Percentiles rank a stretch among this genome's conserved stretches.
These are phyloP conservation scores for Entoloma clypeatum DNA, from an alignment of 1,284 basidiomycete species.

Conservation along the genomic window DNA sequence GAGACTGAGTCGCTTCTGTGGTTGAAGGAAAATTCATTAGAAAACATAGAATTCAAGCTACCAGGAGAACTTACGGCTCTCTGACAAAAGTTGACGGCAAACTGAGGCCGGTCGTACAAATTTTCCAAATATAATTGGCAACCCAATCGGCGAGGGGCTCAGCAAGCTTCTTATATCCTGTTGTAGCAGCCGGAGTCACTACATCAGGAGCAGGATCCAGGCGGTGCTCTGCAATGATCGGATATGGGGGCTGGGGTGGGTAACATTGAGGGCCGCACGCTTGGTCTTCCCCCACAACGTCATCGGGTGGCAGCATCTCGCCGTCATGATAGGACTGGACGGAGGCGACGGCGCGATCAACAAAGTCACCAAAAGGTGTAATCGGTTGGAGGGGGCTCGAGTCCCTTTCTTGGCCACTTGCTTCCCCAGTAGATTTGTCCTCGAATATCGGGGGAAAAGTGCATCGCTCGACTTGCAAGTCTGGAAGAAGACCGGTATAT, in stretches of 20 bases:
- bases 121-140: conserved; percentile 73
- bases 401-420: conserved; percentile 43
- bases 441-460: conserved; percentile 63
- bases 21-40: conserved; percentile 29
- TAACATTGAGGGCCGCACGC: conserved; percentile 22
- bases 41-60: conserved; percentile 6
- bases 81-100: conserved; percentile 47
- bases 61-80: conserved; percentile 41
- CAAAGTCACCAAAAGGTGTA: conserved; percentile 71
- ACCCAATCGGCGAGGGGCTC: conserved; percentile 77
- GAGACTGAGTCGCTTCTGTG: conserved; percentile 32
- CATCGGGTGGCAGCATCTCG: conserved; percentile 15
- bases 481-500: conserved; percentile 23
- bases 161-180: conserved; percentile 63
- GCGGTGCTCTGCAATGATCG: conserved; percentile 28
- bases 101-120: conserved; percentile 62
- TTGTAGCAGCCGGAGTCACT: conserved; percentile 49
- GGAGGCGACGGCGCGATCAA: conserved; percentile 64
- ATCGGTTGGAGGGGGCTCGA: conserved; percentile 69
- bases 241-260: conserved; percentile 26
- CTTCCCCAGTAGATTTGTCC: conserved; percentile 58
- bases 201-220: conserved; percentile 40
- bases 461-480: conserved; percentile 38
- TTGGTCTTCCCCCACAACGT: conserved; percentile 18
- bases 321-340: conserved; percentile 23